Conservation (phyloP, 1,139 yeast species). For the Yamadazyma conglobata region DNA sequence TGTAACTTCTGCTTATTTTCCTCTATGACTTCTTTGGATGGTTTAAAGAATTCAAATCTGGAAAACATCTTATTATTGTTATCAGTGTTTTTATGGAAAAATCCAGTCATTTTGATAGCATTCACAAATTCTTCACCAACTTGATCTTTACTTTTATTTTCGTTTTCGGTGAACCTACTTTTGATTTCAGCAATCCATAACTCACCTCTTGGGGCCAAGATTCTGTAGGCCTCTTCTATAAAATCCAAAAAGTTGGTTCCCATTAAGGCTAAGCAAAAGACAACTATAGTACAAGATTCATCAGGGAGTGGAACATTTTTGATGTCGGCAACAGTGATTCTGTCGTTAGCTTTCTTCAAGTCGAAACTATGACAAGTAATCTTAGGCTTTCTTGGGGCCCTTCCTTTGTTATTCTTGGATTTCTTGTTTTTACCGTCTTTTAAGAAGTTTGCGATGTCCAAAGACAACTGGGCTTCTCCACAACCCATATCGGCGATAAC, state of each 20-base stretch:
- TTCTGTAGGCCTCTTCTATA: slow-evolving; percentile 82
- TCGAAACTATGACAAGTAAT: slow-evolving; percentile 86
- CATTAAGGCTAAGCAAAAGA: slow-evolving; percentile 93
- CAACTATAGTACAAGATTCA: slow-evolving; percentile 75
- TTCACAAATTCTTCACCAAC: slow-evolving; percentile 75
- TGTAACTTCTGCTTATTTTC: slow-evolving; percentile 64
- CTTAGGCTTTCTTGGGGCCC: slow-evolving; percentile 24
- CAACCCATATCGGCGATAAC: slow-evolving; percentile 98
- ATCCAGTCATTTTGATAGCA: slow-evolving; percentile 72
- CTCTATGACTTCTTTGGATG: slow-evolving; percentile 64
- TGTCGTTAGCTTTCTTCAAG: slow-evolving; percentile 76
- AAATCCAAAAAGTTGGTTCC: slow-evolving; percentile 95
- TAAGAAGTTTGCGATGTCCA: slow-evolving; percentile 55
- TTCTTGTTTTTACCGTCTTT: slow-evolving; percentile 31
- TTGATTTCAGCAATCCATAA: slow-evolving; percentile 97
- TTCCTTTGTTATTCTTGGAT: slow-evolving; percentile 34
- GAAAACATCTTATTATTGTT: slow-evolving; percentile 90
- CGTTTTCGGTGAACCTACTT: slow-evolving; percentile 70
- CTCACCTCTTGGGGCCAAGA: slow-evolving; percentile 87
- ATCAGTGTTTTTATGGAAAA: slow-evolving; percentile 86
- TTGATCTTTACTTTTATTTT: slow-evolving; percentile 25
- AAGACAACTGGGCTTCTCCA: slow-evolving; percentile 89
- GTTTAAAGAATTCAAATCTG: slow-evolving; percentile 89
- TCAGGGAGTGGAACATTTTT: slow-evolving; percentile 82
- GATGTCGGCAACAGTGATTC: slow-evolving; percentile 94